Conservation (phyloP, 805 yeast genomes). For the Candida vaughaniae region DNA sequence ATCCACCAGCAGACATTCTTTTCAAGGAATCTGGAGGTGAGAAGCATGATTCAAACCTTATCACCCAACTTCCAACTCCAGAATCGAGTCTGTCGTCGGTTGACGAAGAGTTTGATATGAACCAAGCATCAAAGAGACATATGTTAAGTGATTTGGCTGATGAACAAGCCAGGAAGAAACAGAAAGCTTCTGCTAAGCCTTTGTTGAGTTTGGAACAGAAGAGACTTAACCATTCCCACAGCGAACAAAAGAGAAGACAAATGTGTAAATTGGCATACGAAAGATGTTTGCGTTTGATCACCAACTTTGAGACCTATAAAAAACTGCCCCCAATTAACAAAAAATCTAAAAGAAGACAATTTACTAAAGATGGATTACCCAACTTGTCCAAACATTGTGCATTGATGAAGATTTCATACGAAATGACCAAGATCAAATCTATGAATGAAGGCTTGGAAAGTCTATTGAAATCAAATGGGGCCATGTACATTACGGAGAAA, state of each 20-base stretch:
- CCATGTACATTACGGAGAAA: too few relatives aligned
- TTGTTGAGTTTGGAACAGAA: constrained; percentile 40
- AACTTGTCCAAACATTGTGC: constrained; percentile 45
- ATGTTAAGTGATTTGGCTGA: constrained; percentile 5
- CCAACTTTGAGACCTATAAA: constrained; percentile 39
- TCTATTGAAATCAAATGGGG: constrained; percentile 17
- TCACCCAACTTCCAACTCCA: constrained; percentile 32
- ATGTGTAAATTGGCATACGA: constrained; percentile 46
- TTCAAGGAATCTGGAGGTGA: constrained; percentile 1
- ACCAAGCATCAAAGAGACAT: neutral
- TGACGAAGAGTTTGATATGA: constrained; percentile 12
- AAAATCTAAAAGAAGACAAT: constrained; percentile 36
- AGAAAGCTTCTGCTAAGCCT: constrained; percentile 32
- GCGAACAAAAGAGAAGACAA: constrained; percentile 44
- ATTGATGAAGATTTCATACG: constrained; percentile 37
- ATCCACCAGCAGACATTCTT: constrained; percentile 10
- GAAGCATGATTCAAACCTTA: constrained; percentile 1
- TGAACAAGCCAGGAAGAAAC: constrained; percentile 16
- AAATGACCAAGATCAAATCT: constrained; percentile 32
- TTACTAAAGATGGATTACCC: constrained; percentile 45
- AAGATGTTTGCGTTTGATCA: constrained; percentile 39
- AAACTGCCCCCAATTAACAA: constrained; percentile 28
- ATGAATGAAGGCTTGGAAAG: constrained; percentile 33
- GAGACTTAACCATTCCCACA: constrained; percentile 40
- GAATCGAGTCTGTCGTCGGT: constrained; percentile 28